These are phyloP conservation scores for Macrophomina phaseolina DNA, from an alignment of 2,329 filamentous ascomycete genomes.

Conservation along the genomic window DNA sequence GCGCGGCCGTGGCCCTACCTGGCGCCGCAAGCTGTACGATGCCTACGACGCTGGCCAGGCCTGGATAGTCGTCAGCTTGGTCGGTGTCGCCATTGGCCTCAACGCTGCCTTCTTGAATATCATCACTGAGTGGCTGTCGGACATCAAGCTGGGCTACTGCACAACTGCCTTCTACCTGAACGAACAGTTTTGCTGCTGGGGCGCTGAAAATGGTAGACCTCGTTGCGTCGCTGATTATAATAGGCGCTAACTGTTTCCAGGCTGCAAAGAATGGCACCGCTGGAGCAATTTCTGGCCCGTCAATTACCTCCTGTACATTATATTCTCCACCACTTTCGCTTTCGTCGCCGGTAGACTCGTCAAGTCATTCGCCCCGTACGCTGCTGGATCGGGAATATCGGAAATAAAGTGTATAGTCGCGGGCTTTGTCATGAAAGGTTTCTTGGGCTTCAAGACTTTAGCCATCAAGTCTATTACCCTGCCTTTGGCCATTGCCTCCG, in stretches of 20 bases:
- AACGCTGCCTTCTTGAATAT: constrained; percentile 96
- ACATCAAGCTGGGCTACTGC: constrained; percentile 96
- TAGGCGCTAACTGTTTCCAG: constrained; percentile 46
- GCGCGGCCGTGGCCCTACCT: constrained; percentile 70
- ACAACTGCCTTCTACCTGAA: constrained; percentile 96
- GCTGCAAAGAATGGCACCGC: constrained; percentile 84
- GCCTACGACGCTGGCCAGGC: constrained; percentile 96
- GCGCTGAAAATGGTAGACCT: constrained; percentile 77
- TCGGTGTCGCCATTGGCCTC: constrained; percentile 88
- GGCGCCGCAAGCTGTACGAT: constrained; percentile 80
- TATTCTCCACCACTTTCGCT: constrained; percentile 83
- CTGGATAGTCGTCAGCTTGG: constrained; percentile 96
- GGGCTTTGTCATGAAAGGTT: constrained; percentile 98
- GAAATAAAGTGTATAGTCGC: constrained; percentile 99
- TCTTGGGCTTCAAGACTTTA: constrained; percentile 88
- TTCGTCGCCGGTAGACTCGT: constrained; percentile 83
- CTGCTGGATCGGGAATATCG: constrained; percentile 93
- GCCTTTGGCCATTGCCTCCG: constrained; percentile 90
- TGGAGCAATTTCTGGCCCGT: constrained; percentile 81
- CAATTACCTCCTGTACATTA: constrained; percentile 88
- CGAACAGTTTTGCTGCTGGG: constrained; percentile 98
- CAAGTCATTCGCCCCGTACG: constrained; percentile 91
- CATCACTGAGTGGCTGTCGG: constrained; percentile 93
- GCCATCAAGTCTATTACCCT: constrained; percentile 92
- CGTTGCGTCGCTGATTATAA: neutral